Percentiles rank a stretch among this genome's conserved stretches.
Conservation (phyloP, 1,284 basidiomycete species). For the Amylostereum chailletii region DNA sequence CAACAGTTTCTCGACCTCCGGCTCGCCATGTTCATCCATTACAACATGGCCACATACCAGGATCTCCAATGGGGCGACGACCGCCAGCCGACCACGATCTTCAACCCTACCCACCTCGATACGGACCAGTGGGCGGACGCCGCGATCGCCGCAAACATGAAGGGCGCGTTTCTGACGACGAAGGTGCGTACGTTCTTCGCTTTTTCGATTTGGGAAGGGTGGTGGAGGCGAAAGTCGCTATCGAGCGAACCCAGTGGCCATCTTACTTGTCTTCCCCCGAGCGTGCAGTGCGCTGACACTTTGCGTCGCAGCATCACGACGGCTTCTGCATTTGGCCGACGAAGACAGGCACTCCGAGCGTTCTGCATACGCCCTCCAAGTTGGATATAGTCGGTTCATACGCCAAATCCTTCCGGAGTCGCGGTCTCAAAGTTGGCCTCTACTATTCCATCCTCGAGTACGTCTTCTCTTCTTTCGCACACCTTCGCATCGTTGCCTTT, state of each 20-base stretch:
- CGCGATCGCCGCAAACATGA: constrained; percentile 5
- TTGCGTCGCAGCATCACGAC: constrained; percentile 7
- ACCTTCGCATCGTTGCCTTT: no score
- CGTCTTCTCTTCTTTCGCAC: not conserved
- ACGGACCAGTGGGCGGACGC: constrained; percentile 8
- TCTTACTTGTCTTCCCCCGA: not conserved
- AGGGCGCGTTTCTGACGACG: constrained; percentile 7
- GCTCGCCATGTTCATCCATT: constrained; percentile 9
- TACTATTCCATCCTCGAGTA: constrained; percentile 9
- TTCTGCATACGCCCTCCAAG: constrained; percentile 1
- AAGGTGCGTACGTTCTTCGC: constrained; percentile 1
- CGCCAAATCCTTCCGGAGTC: constrained; percentile 6
- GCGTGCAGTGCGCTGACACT: not conserved
- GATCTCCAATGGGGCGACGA: constrained; percentile 9
- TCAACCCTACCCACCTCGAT: constrained; percentile 8
- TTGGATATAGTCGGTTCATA: constrained; percentile 5
- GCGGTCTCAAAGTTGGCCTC: constrained; percentile 6
- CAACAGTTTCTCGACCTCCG: constrained; percentile 9
- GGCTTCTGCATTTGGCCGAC: constrained; percentile 10
- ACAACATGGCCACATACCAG: constrained; percentile 10
- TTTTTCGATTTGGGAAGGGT: no score
- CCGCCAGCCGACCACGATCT: not conserved
- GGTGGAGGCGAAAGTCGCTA: no score
- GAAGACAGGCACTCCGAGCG: constrained; percentile 6
- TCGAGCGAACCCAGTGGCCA: not conserved